Conservation (phyloP, 1,284 basidiomycete genomes). For the Heterobasidion annosum region DNA sequence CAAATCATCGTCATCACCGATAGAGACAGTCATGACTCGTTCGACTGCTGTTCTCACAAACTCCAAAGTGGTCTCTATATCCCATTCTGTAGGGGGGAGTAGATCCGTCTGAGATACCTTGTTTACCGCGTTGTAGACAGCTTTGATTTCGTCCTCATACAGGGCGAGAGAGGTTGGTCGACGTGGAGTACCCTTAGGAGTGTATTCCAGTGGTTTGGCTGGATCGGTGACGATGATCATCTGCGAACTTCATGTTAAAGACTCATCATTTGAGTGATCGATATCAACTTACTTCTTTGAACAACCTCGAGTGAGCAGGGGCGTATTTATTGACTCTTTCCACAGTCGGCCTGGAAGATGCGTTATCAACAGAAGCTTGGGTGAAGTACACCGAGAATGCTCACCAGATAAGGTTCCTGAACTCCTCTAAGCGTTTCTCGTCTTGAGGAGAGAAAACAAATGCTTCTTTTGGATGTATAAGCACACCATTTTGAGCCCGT, state of each 20-base stretch:
- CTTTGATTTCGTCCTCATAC: constrained; percentile 23
- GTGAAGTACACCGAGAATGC: not conserved
- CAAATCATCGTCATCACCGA: constrained; percentile 23
- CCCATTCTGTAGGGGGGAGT: constrained; percentile 17
- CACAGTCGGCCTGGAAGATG: constrained; percentile 13
- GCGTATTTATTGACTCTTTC: constrained; percentile 18
- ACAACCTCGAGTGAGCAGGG: constrained; percentile 19
- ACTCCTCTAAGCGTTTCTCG: constrained; percentile 15
- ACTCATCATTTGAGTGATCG: constrained; percentile 15
- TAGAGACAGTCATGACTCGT: constrained; percentile 11
- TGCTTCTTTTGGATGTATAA: constrained; percentile 23
- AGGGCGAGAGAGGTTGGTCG: constrained; percentile 16
- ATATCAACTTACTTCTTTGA: constrained; percentile 16
- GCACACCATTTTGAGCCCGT: constrained; percentile 27
- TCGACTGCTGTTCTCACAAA: constrained; percentile 18
- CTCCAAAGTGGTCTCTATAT: constrained; percentile 4
- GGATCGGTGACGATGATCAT: constrained; percentile 23
- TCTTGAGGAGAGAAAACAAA: constrained; percentile 20
- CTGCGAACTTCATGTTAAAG: constrained; percentile 7
- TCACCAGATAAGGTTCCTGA: constrained; percentile 23
- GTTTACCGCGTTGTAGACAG: constrained; percentile 20
- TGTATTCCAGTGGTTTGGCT: constrained; percentile 22
- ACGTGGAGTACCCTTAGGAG: constrained; percentile 21
- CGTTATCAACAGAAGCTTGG: too few relatives aligned
- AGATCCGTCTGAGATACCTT: constrained; percentile 15